These are phyloP conservation scores for Hymenoscyphus fructigenus DNA, from an alignment of 2,329 filamentous ascomycete species.

Conservation along the genomic window DNA sequence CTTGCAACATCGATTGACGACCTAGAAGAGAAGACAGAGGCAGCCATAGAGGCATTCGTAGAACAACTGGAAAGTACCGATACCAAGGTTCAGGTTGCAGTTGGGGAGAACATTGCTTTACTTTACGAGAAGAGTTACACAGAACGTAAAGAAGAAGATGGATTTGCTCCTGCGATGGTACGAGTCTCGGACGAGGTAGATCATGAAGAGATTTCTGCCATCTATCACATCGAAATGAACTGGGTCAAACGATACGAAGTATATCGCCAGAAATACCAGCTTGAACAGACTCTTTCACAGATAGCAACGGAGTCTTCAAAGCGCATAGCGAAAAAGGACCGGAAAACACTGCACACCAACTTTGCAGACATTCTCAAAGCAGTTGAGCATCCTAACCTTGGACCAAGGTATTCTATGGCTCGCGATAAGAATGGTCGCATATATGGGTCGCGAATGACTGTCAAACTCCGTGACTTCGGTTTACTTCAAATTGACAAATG, in stretches of 20 bases:
- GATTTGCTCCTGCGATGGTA: slow-evolving; percentile 38
- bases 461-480: slow-evolving; percentile 58
- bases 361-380: slow-evolving; percentile 67
- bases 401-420: slow-evolving; percentile 65
- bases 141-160: slow-evolving; percentile 46
- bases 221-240: slow-evolving; percentile 35
- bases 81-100: slow-evolving; percentile 63
- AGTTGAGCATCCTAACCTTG: slow-evolving; percentile 64
- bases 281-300: slow-evolving; percentile 57
- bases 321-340: slow-evolving; percentile 64
- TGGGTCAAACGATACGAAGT: slow-evolving; percentile 65
- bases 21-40: slow-evolving; percentile 61
- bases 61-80: slow-evolving; percentile 67
- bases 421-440: slow-evolving; percentile 58
- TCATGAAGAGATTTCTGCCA: slow-evolving; percentile 18
- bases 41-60: slow-evolving; percentile 65
- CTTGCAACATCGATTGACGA: slow-evolving; percentile 66
- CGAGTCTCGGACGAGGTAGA: slow-evolving; percentile 41
- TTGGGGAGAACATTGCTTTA: slow-evolving; percentile 70
- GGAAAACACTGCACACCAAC: slow-evolving; percentile 63
- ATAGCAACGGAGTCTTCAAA: slow-evolving; percentile 61
- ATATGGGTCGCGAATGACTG: slow-evolving; percentile 61
- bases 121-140: slow-evolving; percentile 64
- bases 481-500: slow-evolving; percentile 67
- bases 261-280: slow-evolving; percentile 62